Evolutionary conservation across 805 yeast genomes (phyloP), one percentile per base, ranked within the genome.

Genomic region (Candida tibetensis): DNA sequence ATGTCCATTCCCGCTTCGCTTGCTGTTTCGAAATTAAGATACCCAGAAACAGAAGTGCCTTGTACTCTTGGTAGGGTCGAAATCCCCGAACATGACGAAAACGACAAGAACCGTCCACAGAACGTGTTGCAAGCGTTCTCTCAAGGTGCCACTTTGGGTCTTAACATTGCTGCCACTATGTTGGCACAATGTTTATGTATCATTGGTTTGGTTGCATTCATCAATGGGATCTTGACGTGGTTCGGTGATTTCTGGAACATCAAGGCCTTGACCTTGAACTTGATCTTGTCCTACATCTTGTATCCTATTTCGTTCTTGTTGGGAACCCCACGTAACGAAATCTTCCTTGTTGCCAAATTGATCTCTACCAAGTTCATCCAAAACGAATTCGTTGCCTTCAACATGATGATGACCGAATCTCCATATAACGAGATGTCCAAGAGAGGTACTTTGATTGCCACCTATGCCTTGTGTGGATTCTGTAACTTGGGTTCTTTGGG

Each of bases 1-100:
- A 79, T 79, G 85, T 77, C 83, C 2, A 77, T 79, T 52, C 85
- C 85, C 4, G 81, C 81, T 27, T 72, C 82, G 5, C 60, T 79
- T 42, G 81, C 82, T 3, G 74, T 77, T 16, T 73, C 82, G 12
- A 79, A 79, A 49, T 64, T 79, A 44, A 69, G 84, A 52, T 63
- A 59, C 45, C 85, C 85, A 12, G 85, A 79, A 49, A 69, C 74
- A 4, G 83, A 79, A 44, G 71, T 64, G 44, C 68, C 83, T 3
- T 47, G 77, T 32, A 71, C 82, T 18, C 53, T 65, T 33, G 78
- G 80, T 21, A 63, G 60, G 35, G 66, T 71, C 16, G 66, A 70
- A n/a, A 61, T 77, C 43, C 74, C 78, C 1, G 68, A 66, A 17
- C 60, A 64, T 9, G 47, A 47, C 29, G 58, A 57, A 31, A 61